Evolutionary conservation across 2,329 filamentous ascomycete species (phyloP).

Genomic region (Aspergillus clavatus): DNA sequence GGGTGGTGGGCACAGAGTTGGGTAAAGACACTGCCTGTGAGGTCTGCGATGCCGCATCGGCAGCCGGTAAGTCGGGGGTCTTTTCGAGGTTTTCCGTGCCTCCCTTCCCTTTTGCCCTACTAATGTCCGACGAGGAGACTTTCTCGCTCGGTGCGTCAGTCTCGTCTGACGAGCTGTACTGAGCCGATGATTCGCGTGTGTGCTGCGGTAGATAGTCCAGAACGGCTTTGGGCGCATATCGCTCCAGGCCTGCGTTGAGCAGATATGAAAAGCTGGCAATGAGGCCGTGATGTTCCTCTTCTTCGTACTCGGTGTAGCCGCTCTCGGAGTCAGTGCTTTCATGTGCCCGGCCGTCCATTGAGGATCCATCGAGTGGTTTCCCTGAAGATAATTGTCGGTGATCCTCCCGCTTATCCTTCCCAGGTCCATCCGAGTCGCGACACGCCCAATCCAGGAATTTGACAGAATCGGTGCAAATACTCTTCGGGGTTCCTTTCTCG

Average conservation of each 20-base stretch:
- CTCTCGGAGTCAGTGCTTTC: not conserved
- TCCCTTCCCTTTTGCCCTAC: not conserved
- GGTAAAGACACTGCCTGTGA: constrained; percentile 12
- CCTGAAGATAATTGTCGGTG: not conserved
- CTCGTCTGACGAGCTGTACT: not conserved
- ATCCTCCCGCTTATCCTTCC: constrained; percentile 17
- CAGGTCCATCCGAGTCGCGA: constrained; percentile 44
- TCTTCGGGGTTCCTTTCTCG: constrained; percentile 78
- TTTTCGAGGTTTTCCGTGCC: not conserved
- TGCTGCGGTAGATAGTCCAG: constrained; percentile 44
- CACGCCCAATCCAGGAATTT: constrained; percentile 80
- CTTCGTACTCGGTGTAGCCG: not conserved
- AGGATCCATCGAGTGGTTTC: not conserved
- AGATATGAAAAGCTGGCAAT: constrained; percentile 34
- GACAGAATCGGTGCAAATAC: constrained; percentile 71
- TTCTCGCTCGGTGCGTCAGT: not conserved
- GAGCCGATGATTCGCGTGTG: constrained; percentile 11
- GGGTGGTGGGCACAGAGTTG: constrained; percentile 17
- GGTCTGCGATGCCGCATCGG: constrained; percentile 7
- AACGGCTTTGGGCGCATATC: constrained; percentile 49
- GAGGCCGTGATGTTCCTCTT: constrained; percentile 27
- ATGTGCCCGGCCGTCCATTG: not conserved
- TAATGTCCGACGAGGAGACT: not conserved
- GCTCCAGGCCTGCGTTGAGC: constrained; percentile 44
- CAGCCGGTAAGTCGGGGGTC: not conserved